These are phyloP conservation scores for Alisma plantagoaquatica DNA, from an alignment of 106 monocot species.

Conservation along the genomic window DNA sequence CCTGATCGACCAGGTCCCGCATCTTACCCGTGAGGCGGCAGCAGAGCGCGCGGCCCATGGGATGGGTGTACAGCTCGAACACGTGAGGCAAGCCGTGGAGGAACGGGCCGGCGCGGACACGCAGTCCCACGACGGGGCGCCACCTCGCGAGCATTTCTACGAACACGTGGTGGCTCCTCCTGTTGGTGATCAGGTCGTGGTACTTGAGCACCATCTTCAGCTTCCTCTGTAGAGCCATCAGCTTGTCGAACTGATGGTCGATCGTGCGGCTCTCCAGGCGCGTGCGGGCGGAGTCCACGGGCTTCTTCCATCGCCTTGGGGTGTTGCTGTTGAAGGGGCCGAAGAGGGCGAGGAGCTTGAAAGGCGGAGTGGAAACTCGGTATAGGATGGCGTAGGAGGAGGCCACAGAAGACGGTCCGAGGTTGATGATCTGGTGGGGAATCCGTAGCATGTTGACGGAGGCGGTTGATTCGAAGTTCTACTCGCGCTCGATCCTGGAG, in stretches of 20 bases:
- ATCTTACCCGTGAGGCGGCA: neutral
- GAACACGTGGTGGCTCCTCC: neutral
- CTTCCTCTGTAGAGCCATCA: slow-evolving; percentile 24
- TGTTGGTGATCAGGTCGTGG: slow-evolving; percentile 2
- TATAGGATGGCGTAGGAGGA: neutral
- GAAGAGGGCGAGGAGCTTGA: neutral
- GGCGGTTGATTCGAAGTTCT: too few relatives aligned
- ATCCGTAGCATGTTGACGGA: too few relatives aligned
- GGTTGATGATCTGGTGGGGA: too few relatives aligned
- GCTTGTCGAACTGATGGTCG: slow-evolving; percentile 44
- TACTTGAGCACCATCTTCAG: slow-evolving; percentile 16
- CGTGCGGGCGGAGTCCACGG: slow-evolving; percentile 55
- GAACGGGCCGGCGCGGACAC: neutral
- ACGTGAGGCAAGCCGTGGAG: neutral
- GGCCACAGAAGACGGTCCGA: too few relatives aligned
- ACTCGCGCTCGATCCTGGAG: too few relatives aligned
- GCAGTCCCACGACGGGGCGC: neutral
- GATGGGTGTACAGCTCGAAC: neutral
- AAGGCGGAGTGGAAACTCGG: neutral
- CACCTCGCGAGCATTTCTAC: neutral
- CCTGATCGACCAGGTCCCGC: neutral
- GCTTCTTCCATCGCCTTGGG: slow-evolving; percentile 41
- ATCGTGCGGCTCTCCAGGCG: slow-evolving; percentile 42
- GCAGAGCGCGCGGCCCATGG: neutral
- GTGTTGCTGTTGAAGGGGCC: slow-evolving; percentile 8